Percentiles rank a stretch among this genome's conserved stretches.
Conservation (phyloP, 2,329 filamentous ascomycete species). For the Purpureocillium takamizusanense region DNA sequence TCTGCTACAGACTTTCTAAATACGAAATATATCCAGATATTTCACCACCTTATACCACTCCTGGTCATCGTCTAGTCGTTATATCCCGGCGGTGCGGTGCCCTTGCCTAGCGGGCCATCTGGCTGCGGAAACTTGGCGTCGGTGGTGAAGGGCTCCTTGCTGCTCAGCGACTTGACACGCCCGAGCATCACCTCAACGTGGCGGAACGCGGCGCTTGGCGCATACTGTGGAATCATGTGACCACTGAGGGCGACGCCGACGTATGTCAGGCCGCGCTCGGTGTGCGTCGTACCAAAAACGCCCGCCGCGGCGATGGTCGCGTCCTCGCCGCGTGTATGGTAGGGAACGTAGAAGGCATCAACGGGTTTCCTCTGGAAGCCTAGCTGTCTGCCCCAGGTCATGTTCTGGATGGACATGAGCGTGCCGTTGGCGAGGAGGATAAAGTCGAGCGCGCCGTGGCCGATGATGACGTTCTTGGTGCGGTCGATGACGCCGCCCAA, state of each 20-base stretch:
- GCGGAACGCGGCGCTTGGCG: slow-evolving; percentile 58
- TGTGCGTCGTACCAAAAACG: slow-evolving; percentile 58
- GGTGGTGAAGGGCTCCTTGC: not conserved
- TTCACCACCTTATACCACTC: too few relatives aligned
- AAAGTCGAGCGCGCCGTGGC: slow-evolving; percentile 63
- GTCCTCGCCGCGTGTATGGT: slow-evolving; percentile 4
- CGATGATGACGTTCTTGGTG: slow-evolving; percentile 63
- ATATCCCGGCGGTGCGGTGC: too few relatives aligned
- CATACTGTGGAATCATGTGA: slow-evolving; percentile 60
- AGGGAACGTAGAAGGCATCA: slow-evolving; percentile 59
- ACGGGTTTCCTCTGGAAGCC: slow-evolving; percentile 55
- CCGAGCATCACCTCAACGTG: slow-evolving; percentile 68
- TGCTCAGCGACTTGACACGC: slow-evolving; percentile 46
- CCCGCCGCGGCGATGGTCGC: slow-evolving; percentile 44
- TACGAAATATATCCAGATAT: too few relatives aligned
- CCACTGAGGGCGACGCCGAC: slow-evolving; percentile 54
- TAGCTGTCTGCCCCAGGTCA: slow-evolving; percentile 64
- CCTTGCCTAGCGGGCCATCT: too few relatives aligned
- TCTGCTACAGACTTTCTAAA: too few relatives aligned
- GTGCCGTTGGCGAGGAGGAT: slow-evolving; percentile 60
- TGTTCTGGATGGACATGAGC: slow-evolving; percentile 65
- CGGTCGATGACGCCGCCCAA: slow-evolving; percentile 62
- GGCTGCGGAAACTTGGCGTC: too few relatives aligned
- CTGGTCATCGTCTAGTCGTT: too few relatives aligned
- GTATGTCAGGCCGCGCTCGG: slow-evolving; percentile 67